These are phyloP conservation scores for Pleoardoris graminearum DNA, from an alignment of 2,329 filamentous ascomycete genomes.

Conservation along the genomic window DNA sequence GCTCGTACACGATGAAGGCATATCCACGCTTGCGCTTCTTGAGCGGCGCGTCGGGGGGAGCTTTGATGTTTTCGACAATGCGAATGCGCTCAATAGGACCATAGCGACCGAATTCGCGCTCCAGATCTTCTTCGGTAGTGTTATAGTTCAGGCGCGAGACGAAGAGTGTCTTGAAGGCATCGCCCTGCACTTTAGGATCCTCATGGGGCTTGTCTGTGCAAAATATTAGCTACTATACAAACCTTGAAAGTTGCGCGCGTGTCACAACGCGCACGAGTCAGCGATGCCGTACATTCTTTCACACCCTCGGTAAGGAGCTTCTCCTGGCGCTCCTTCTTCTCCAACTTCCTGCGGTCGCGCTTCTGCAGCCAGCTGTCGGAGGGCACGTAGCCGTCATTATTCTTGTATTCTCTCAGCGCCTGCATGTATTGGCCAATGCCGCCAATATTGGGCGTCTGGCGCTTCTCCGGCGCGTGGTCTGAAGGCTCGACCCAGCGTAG, in stretches of 20 bases:
- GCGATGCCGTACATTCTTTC: constrained; percentile 60
- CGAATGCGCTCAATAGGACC: constrained; percentile 94
- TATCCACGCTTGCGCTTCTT: constrained; percentile 81
- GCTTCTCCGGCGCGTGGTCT: constrained; percentile 81
- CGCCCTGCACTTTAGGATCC: constrained; percentile 86
- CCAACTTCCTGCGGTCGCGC: constrained; percentile 78
- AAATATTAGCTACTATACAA: constrained; percentile 20
- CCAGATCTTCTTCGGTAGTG: constrained; percentile 83
- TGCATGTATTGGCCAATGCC: constrained; percentile 77
- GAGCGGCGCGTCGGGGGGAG: constrained; percentile 62
- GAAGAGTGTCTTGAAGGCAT: constrained; percentile 94
- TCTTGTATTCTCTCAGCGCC: constrained; percentile 74
- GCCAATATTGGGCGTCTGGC: constrained; percentile 71
- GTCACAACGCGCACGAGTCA: not conserved
- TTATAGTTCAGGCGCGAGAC: constrained; percentile 89
- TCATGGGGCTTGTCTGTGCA: constrained; percentile 74
- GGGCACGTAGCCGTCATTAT: constrained; percentile 73
- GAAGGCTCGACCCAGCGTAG: constrained; percentile 83
- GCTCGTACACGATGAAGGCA: constrained; percentile 94
- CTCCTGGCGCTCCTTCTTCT: constrained; percentile 73
- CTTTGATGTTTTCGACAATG: constrained; percentile 77
- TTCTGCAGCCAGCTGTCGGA: constrained; percentile 93
- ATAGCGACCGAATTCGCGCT: constrained; percentile 90
- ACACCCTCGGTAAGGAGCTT: constrained; percentile 66
- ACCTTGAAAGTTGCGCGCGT: not conserved